Evolutionary conservation across 2,329 filamentous ascomycete genomes (phyloP).

Genomic region (Pseudogymnoascus sp.): DNA sequence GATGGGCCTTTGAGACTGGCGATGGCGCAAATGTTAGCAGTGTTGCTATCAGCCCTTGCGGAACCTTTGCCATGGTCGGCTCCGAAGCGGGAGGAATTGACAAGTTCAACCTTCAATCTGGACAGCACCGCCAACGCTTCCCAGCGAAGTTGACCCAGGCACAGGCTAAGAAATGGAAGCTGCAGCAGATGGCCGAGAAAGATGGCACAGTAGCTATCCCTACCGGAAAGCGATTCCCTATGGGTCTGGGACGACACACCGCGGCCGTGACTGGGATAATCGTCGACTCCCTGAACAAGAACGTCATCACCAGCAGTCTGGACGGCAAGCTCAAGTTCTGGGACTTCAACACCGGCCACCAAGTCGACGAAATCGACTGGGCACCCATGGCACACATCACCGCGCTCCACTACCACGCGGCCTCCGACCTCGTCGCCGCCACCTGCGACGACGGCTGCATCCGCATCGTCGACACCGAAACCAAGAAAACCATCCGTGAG

Average conservation of each 20-base stretch:
- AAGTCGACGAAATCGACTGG: constrained; percentile 79
- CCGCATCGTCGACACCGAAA: constrained; percentile 82
- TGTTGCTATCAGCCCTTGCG: constrained; percentile 83
- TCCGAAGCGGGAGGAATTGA: constrained; percentile 77
- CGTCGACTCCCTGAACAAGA: constrained; percentile 82
- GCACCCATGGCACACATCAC: constrained; percentile 67
- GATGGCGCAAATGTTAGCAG: constrained; percentile 78
- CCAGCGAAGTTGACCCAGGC: constrained; percentile 69
- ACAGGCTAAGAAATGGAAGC: constrained; percentile 68
- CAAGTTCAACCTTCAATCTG: constrained; percentile 96
- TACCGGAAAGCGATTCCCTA: constrained; percentile 19
- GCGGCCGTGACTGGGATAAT: constrained; percentile 77
- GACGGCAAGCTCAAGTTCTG: constrained; percentile 97
- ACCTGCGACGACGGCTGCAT: constrained; percentile 84
- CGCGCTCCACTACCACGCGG: constrained; percentile 69
- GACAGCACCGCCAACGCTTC: constrained; percentile 78
- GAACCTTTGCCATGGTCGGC: constrained; percentile 86
- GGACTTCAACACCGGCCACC: constrained; percentile 79
- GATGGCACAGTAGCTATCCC: constrained; percentile 19
- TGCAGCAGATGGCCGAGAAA: constrained; percentile 45
- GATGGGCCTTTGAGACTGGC: constrained; percentile 84
- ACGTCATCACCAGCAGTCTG: constrained; percentile 74
- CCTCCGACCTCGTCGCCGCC: constrained; percentile 79
- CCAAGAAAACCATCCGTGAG: constrained; percentile 83
- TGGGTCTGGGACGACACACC: constrained; percentile 63